A percentile compares a stretch with the other conserved stretches of the same genome.
Evolutionary conservation across 1,139 yeast species (phyloP).

Genomic region (Diutina scorzettiae): DNA sequence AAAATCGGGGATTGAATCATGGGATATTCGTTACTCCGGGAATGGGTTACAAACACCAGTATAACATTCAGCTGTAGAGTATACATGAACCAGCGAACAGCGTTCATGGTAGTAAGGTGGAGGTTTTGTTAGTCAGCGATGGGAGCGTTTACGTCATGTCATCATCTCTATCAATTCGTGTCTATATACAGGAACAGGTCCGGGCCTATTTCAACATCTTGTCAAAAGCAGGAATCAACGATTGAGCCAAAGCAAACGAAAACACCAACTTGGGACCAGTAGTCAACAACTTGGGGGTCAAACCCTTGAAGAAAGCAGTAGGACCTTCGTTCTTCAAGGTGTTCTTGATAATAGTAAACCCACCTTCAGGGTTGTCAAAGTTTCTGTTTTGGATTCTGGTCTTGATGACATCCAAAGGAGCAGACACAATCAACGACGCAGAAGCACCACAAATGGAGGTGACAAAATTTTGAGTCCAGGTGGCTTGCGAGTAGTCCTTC

Average conservation of each 20-base stretch:
- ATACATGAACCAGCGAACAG: conserved; percentile 16
- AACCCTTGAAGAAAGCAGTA: conserved; percentile 90
- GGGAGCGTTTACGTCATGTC: no score
- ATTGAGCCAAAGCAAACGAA: conserved; percentile 92
- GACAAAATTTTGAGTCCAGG: conserved; percentile 90
- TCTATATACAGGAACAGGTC: conserved; percentile 9
- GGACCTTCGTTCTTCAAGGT: conserved; percentile 86
- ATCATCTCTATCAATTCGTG: no score
- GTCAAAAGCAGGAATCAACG: conserved; percentile 93
- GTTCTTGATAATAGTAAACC: conserved; percentile 83
- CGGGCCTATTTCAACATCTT: conserved; percentile 31
- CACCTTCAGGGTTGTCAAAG: conserved; percentile 92
- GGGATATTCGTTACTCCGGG: not conserved
- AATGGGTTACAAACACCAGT: conserved; percentile 19
- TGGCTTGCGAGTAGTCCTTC: conserved; percentile 76
- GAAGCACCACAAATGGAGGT: conserved; percentile 98
- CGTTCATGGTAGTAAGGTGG: not conserved
- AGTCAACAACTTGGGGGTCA: conserved; percentile 90
- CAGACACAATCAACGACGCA: conserved; percentile 91
- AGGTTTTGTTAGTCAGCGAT: not conserved
- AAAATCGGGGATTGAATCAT: conserved; percentile 1
- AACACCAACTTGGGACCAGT: conserved; percentile 98
- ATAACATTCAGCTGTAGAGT: conserved; percentile 27
- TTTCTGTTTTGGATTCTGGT: conserved; percentile 95
- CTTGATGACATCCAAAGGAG: conserved; percentile 96